Evolutionary conservation across 306 rosid genomes (phyloP), one percentile per base, ranked within the genome.

Genomic region (Citrullus amarus): DNA sequence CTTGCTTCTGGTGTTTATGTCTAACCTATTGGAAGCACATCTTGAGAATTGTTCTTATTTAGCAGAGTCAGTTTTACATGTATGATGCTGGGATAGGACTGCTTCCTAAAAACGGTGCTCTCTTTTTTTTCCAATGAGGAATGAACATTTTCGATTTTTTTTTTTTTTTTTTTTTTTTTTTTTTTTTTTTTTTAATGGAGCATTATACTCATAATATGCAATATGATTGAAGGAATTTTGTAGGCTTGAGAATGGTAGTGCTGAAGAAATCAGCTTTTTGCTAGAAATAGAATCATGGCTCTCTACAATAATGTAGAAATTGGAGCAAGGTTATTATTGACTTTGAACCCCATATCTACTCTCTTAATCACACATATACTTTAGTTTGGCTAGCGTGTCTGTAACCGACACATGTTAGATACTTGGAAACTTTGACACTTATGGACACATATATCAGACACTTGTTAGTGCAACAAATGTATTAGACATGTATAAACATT

Each of bases 1-100:
- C 89, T 96, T 80, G 92, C 99, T 56, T 83, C 90, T 8, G 99
- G 98, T 56, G 96, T 96, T 82, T 96, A 90, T 83, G 99, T 96
- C 84, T 96, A 78, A 85, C 66, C 66, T 62, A 53, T 80, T 81
- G 78, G 75, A 76, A 46, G 79, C 44, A 20, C 50, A 74, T 74
- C 25, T 73, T 73, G 61, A 16, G 78, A 73, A 30, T 48, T 13
- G 8, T 48, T 32, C 38, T 74, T 53, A 34, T 51, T 18, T 74
- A 53, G 78, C 48, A 16, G 78, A 18, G 12, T 74, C 78, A 74
- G 78, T 74, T 74, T 36, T 74, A 74, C 78, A 11, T 50, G 60
- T n/a, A 74, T 17, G 78, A 16, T 51, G 32, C 78, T 34, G 59
- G 32, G 43, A 30, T 9, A 74, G 78, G 48, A 74, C 78, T 74